Evolutionary conservation across 371 early-diverging fungal species (phyloP), one percentile per base, ranked within the genome.

Genomic region (Mortierella sp.): DNA sequence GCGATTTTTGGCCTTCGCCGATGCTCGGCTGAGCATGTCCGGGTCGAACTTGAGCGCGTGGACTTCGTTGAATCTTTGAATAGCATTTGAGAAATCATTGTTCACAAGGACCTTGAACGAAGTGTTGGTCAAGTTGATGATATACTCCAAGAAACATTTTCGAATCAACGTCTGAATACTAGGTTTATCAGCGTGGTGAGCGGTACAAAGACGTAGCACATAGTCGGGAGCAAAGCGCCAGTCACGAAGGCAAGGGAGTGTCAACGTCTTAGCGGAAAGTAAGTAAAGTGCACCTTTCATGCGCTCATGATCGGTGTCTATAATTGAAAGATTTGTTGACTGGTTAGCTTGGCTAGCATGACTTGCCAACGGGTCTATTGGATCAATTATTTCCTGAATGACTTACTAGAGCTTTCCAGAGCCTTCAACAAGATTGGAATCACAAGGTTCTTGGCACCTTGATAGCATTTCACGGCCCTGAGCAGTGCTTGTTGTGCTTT

Each of bases 251-350:
- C 89, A 92, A n/a, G 90, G 79, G 23, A 87, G 66, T 57, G 86
- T 73, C 28, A 89, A 78, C 3, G 86, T 82, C 32, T 83, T 85
- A 28, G 89, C 86, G 2, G 83, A 85, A 8, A 95, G 81, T 32
- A 94, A 68, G 58, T 90, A 92, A 42, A 96, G 84, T 0, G 95
- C 93, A 1, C 96, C 97, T 34, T 93, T 94, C 86, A 96, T 90
- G 42, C 86, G 86, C 61, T 92, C 89, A 0, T 88, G 83, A 26
- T 86, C 85, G 6, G 45, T 72, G 53, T 68, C 77, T 76, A 75
- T 72, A n/a, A 3, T 2, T 1, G 29, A 17, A 55, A 7, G 0
- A 55, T 22, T 7, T 6, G 53, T n/a, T 10, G 31, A 8, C 8
- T n/a, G 8, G 49, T 49, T 55, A 55, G 56, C 17, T 28, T 55